Conservation (phyloP, 2,329 filamentous ascomycete species). For the Pezicula neosporulosa region DNA sequence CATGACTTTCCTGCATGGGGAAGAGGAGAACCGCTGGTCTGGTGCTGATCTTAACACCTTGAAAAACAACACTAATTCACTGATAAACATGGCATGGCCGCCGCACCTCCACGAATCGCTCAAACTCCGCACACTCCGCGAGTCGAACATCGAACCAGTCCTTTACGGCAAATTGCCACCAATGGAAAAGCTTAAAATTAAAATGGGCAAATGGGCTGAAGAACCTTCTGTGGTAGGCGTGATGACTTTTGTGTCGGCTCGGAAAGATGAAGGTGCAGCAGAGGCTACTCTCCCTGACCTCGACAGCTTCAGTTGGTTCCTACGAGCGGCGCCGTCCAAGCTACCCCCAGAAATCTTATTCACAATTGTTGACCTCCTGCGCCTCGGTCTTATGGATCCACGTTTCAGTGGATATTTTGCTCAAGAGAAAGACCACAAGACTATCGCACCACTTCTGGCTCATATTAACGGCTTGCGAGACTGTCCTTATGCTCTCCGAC, state of each 20-base stretch:
- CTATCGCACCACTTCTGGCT: conserved; percentile 58
- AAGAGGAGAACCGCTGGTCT: conserved; percentile 75
- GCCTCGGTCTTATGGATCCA: conserved; percentile 72
- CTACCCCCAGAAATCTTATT: conserved; percentile 69
- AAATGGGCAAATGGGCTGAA: conserved; percentile 64
- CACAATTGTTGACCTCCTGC: conserved; percentile 79
- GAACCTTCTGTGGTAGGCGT: conserved; percentile 60
- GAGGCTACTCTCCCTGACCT: conserved; percentile 72
- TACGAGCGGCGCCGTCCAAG: conserved; percentile 50
- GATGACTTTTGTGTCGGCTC: conserved; percentile 66
- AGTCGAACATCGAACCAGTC: conserved; percentile 56
- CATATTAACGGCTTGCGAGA: conserved; percentile 51
- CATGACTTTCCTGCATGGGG: conserved; percentile 74
- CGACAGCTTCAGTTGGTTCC: conserved; percentile 55
- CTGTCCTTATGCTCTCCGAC: conserved; percentile 76
- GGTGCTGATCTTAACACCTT: conserved; percentile 70
- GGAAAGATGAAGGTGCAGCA: conserved; percentile 52
- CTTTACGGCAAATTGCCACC: conserved; percentile 78
- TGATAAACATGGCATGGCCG: conserved; percentile 73
- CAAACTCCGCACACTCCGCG: conserved; percentile 66
- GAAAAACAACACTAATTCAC: conserved; percentile 66
- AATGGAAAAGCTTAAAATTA: conserved; percentile 74
- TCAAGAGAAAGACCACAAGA: conserved; percentile 65
- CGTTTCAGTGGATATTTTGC: conserved; percentile 80
- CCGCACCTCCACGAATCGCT: conserved; percentile 73